Percentiles rank a stretch among this genome's conserved stretches.
phyloP scores from a whole-genome alignment of 140 eudicot genomes.

The Flaveria floridana region DNA sequence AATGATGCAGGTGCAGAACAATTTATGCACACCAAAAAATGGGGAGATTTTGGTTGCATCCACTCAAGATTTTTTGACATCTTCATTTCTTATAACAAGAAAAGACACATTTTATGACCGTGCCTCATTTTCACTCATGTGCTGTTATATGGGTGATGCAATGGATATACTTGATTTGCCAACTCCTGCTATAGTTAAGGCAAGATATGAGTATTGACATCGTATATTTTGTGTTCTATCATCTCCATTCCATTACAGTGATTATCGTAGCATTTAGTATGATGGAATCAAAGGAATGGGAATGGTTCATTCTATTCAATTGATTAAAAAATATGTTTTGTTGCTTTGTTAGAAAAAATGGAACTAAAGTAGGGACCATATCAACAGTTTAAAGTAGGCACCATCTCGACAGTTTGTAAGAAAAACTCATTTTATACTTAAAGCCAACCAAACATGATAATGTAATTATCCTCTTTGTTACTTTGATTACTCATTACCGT shows the following conservation, averaged over 20 bases:
- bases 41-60: conserved; percentile 98
- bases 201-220: conserved; percentile 21
- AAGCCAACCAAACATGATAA: background rate
- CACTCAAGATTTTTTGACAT: conserved; percentile 92
- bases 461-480: background rate
- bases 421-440: background rate
- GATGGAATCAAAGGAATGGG: background rate
- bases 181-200: conserved; percentile 89
- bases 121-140: conserved; percentile 81
- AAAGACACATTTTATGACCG: conserved; percentile 98
- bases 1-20: conserved; percentile 81
- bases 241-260: background rate
- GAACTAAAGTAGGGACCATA: background rate
- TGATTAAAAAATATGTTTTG: background rate
- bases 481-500: too few species aligned
- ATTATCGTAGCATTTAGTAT: background rate
- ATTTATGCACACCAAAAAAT: conserved; percentile 93
- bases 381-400: background rate
- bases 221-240: background rate
- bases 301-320: background rate
- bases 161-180: conserved; percentile 94
- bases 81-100: conserved; percentile 90
- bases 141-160: conserved; percentile 94
- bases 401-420: background rate
- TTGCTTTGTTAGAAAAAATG: background rate